phyloP scores from a whole-genome alignment of 228 moss, liverwort and hornwort genomes.

The Sphagnum magellanicum region DNA sequence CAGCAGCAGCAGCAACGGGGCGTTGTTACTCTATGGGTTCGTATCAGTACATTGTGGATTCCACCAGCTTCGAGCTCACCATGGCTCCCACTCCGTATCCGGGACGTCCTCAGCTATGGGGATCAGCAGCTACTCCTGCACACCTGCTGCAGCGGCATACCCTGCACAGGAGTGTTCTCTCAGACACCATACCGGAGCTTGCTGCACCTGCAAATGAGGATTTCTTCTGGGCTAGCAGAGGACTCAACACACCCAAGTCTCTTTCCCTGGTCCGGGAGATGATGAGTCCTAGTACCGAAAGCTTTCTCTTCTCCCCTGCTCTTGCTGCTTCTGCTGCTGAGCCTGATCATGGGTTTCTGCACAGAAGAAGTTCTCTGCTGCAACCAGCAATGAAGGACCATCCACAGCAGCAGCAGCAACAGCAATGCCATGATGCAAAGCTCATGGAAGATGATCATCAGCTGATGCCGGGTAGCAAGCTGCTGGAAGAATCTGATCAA shows the following conservation, averaged over 20 bases:
- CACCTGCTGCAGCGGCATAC: slow-evolving; percentile 13
- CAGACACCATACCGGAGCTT: slow-evolving; percentile 77
- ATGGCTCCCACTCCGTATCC: slow-evolving; percentile 52
- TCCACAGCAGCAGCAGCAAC: too few species aligned
- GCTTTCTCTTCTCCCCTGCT: slow-evolving; percentile 21
- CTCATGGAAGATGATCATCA: too few species aligned
- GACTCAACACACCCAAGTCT: slow-evolving; percentile 50
- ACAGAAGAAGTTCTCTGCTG: too few species aligned
- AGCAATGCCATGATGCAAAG: too few species aligned
- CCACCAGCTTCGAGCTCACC: slow-evolving; percentile 43
- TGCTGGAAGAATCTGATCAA: too few species aligned
- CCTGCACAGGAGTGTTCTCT: slow-evolving; percentile 58
- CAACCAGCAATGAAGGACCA: too few species aligned
- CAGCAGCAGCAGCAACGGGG: slow-evolving; percentile 9
- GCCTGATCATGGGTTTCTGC: too few species aligned
- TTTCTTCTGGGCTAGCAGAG: slow-evolving; percentile 75
- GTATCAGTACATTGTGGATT: slow-evolving; percentile 66
- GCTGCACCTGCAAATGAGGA: slow-evolving; percentile 72
- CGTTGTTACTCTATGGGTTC: slow-evolving; percentile 93
- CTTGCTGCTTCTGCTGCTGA: slow-evolving; percentile 1
- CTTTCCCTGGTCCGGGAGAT: slow-evolving; percentile 30
- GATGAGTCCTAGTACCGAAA: slow-evolving; percentile 32
- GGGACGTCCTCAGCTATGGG: slow-evolving; percentile 27
- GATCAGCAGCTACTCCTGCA: background rate
- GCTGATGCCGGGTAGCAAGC: too few species aligned